These are phyloP conservation scores for Tolypocladium nubicola DNA, from an alignment of 2,329 filamentous ascomycete genomes.

Conservation along the genomic window DNA sequence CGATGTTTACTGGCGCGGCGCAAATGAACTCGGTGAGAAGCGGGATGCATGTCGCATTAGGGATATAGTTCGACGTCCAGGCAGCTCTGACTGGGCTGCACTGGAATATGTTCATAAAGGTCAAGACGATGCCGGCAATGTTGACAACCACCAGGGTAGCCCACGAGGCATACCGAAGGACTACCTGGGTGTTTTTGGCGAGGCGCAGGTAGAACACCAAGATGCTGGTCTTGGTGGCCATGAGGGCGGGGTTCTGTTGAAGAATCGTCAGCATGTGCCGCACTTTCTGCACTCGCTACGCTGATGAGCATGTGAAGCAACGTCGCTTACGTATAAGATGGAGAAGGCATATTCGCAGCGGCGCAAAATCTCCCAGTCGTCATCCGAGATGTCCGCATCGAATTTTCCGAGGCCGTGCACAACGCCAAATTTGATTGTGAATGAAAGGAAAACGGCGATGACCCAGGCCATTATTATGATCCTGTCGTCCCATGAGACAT, in stretches of 20 bases:
- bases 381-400: conserved; percentile 45
- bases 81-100: conserved; percentile 65
- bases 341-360: conserved; percentile 54
- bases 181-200: conserved; percentile 63
- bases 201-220: conserved; percentile 82
- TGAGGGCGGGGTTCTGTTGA: conserved; percentile 71
- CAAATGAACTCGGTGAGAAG: conserved; percentile 54
- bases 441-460: conserved; percentile 55
- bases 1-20: conserved; percentile 83
- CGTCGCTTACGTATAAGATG: conserved; percentile 43
- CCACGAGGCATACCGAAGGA: conserved; percentile 77
- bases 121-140: conserved; percentile 65
- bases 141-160: conserved; percentile 69
- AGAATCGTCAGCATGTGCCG: no score
- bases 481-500: conserved; percentile 66
- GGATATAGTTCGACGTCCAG: conserved; percentile 36
- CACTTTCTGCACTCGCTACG: no score
- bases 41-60: conserved; percentile 38
- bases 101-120: conserved; percentile 80
- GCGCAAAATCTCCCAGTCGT: conserved; percentile 42
- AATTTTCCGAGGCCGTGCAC: conserved; percentile 57
- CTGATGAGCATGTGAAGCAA: background rate
- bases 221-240: conserved; percentile 89
- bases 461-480: conserved; percentile 73
- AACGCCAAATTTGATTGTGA: conserved; percentile 55